Conservation (phyloP, 2,329 filamentous ascomycete genomes). For the Escovopsis sp. region DNA sequence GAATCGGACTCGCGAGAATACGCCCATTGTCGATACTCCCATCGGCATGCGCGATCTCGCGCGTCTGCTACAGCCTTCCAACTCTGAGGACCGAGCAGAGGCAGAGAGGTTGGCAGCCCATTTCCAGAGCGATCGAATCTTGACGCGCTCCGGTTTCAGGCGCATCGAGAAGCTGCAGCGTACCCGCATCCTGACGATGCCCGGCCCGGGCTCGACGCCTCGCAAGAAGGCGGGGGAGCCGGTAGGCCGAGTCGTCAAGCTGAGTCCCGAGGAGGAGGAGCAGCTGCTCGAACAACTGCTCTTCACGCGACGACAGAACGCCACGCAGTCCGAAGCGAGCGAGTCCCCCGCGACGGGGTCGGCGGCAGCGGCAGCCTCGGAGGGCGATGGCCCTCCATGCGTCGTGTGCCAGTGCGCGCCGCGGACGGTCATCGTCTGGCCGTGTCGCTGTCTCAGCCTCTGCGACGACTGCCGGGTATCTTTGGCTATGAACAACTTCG, state of each 20-base stretch:
- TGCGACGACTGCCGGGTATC: constrained; percentile 93
- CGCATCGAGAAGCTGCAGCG: constrained; percentile 54
- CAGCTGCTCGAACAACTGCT: constrained; percentile 45
- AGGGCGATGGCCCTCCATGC: constrained; percentile 64
- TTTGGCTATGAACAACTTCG: constrained; percentile 92
- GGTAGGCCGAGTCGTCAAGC: constrained; percentile 20
- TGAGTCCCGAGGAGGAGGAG: constrained; percentile 44
- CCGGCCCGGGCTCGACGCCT: constrained; percentile 12
- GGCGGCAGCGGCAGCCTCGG: constrained; percentile 38
- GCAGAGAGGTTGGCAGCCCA: constrained; percentile 71
- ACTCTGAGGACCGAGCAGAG: constrained; percentile 63
- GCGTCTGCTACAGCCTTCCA: constrained; percentile 66
- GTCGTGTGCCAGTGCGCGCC: constrained; percentile 85
- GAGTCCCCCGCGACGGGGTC: background rate
- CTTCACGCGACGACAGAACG: constrained; percentile 30
- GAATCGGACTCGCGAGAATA: constrained; percentile 30
- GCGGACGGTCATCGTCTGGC: constrained; percentile 86
- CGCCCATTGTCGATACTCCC: constrained; percentile 45
- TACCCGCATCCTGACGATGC: constrained; percentile 40
- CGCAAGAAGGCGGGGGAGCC: constrained; percentile 1
- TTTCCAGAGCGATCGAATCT: constrained; percentile 51
- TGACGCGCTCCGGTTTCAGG: constrained; percentile 70
- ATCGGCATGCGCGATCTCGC: constrained; percentile 58
- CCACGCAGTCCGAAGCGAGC: constrained; percentile 4
- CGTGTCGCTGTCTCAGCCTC: constrained; percentile 82